Conservation (phyloP, 2,329 filamentous ascomycete species). For the Nannizziopsis arthrosporioides region DNA sequence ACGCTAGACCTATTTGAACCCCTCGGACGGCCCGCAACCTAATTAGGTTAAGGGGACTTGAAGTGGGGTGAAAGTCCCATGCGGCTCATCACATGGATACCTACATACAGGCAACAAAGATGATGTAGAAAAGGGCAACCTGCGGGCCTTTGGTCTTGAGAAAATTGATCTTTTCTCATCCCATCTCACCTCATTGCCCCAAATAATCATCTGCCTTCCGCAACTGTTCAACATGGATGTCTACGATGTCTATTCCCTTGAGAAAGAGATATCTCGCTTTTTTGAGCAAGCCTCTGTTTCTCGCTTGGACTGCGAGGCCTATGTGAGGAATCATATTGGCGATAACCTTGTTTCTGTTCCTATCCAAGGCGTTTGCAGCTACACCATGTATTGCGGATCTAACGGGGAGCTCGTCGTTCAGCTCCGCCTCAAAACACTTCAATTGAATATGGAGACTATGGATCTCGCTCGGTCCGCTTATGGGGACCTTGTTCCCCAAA, state of each 20-base stretch:
- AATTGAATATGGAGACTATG: conserved; percentile 24
- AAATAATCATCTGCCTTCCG: too few species aligned
- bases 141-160: too few species aligned
- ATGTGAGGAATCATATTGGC: conserved; percentile 23
- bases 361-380: conserved; percentile 32
- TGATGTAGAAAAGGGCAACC: too few species aligned
- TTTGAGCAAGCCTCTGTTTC: conserved; percentile 4
- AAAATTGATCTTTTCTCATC: too few species aligned
- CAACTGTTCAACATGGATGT: not conserved
- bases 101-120: too few species aligned
- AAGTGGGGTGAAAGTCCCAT: too few species aligned
- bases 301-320: conserved; percentile 5
- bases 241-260: not conserved
- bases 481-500: conserved; percentile 19
- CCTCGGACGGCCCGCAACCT: too few species aligned
- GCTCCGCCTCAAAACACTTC: conserved; percentile 29
- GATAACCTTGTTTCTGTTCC: conserved; percentile 24
- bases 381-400: conserved; percentile 31
- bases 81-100: too few species aligned
- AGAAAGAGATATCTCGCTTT: conserved; percentile 2
- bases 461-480: conserved; percentile 25
- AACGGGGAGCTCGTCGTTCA: conserved; percentile 28
- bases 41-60: too few species aligned
- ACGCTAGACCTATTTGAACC: too few species aligned
- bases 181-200: too few species aligned